Conservation (phyloP, 23 red algal genomes). For the Gracilaria caudata region DNA sequence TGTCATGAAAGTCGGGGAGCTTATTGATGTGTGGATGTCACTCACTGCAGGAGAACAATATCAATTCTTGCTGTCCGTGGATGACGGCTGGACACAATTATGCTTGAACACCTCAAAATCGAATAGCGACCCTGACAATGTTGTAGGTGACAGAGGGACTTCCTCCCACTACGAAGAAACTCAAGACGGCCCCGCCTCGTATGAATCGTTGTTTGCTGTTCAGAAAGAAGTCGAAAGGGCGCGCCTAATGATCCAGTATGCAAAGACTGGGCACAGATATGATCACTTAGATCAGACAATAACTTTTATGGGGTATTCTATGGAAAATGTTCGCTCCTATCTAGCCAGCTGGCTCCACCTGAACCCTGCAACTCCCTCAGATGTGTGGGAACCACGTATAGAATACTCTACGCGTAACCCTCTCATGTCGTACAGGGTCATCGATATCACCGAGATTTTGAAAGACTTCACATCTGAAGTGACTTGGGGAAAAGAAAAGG, state of each 20-base stretch:
- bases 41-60: slow-evolving; percentile 25
- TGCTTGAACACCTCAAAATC: not conserved
- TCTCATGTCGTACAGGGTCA: not conserved
- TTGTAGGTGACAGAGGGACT: not conserved
- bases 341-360: slow-evolving; percentile 1
- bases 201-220: not conserved
- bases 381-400: slow-evolving; percentile 22
- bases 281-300: slow-evolving; percentile 44
- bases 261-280: slow-evolving; percentile 7
- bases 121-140: not conserved
- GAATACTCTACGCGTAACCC: not conserved
- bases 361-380: not conserved
- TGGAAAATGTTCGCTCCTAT: slow-evolving; percentile 46
- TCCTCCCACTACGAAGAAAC: not conserved
- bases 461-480: not conserved
- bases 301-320: slow-evolving; percentile 59
- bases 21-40: slow-evolving; percentile 59
- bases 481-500: not conserved
- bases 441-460: not conserved
- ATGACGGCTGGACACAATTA: not conserved
- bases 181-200: not conserved
- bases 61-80: slow-evolving; percentile 16
- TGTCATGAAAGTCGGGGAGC: slow-evolving; percentile 28
- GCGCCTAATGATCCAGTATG: slow-evolving; percentile 24
- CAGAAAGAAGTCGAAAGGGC: slow-evolving; percentile 19